A percentile compares a stretch with the other conserved stretches of the same genome.
These are phyloP conservation scores for Cystobasidium tubakii DNA, from an alignment of 768 basidiomycete genomes.

Conservation along the genomic window DNA sequence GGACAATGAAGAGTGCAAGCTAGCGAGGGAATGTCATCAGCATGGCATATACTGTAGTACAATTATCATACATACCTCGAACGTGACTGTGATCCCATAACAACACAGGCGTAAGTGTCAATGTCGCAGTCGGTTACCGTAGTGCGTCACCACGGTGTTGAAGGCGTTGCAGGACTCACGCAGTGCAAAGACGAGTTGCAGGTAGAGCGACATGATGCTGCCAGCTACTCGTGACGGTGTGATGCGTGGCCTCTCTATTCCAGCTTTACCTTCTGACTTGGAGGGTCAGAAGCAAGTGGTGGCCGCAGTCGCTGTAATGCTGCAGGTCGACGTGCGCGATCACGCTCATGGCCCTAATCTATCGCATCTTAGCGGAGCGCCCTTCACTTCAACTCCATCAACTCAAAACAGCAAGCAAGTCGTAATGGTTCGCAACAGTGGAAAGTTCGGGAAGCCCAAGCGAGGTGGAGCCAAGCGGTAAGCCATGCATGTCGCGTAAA, in stretches of 20 bases:
- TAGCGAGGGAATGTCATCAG: neutral
- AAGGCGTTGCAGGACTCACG: conserved; percentile 17
- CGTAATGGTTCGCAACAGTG: conserved; percentile 27
- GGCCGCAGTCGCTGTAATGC: no score
- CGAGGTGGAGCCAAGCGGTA: conserved; percentile 32
- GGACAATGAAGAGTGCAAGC: conserved; percentile 36
- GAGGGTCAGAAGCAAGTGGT: no score
- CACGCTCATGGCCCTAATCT: no score
- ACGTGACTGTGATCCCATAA: conserved; percentile 24
- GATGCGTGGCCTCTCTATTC: neutral
- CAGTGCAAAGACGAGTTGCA: conserved; percentile 33
- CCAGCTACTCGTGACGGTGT: neutral
- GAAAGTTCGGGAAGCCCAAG: conserved; percentile 31
- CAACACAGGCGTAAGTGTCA: neutral
- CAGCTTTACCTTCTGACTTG: no score
- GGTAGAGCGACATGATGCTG: conserved; percentile 31
- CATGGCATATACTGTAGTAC: neutral
- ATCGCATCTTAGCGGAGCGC: no score
- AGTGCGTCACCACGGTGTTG: neutral
- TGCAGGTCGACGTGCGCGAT: no score
- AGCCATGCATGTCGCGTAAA: no score
- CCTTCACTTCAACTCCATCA: neutral
- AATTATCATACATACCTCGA: conserved; percentile 9
- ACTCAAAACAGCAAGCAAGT: neutral
- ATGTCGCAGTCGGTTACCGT: neutral